Percentiles rank a stretch among this genome's conserved stretches.
These are phyloP conservation scores for Blakeslea trispora DNA, from an alignment of 371 early-diverging fungal species.

Conservation along the genomic window DNA sequence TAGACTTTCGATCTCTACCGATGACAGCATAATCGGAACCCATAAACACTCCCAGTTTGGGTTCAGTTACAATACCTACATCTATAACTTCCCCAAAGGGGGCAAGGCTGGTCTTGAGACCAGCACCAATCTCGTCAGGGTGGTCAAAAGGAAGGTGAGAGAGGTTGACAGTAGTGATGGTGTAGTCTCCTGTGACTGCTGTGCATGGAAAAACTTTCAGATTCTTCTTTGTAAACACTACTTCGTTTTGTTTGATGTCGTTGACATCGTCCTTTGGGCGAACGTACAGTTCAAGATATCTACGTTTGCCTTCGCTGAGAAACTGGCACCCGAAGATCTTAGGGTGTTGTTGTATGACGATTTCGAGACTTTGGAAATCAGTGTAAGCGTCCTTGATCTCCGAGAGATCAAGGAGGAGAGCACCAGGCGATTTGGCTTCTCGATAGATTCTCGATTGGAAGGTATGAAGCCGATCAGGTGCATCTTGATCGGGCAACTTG, in stretches of 20 bases:
- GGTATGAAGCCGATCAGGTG: no score
- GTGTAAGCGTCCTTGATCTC: neutral
- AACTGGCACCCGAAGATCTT: neutral
- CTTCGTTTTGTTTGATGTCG: neutral
- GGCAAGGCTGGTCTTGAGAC: neutral
- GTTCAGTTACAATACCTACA: neutral
- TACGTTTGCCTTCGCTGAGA: neutral
- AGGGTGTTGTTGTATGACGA: neutral
- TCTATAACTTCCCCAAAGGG: neutral
- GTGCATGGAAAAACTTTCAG: neutral
- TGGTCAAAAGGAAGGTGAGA: neutral
- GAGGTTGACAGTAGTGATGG: neutral
- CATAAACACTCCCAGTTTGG: neutral
- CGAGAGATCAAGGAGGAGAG: neutral
- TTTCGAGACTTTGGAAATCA: neutral
- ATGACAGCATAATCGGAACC: neutral
- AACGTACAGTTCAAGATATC: conserved; percentile 1
- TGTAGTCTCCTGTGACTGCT: neutral
- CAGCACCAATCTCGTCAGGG: neutral
- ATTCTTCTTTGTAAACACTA: neutral
- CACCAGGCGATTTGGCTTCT: neutral
- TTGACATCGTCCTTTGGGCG: neutral
- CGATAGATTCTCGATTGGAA: neutral
- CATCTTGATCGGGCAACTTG: no score
- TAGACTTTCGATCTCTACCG: neutral